Base-by-base conservation (phyloP, 169 alveolate genomes). In the Cyclospora cayetanensis region DNA sequence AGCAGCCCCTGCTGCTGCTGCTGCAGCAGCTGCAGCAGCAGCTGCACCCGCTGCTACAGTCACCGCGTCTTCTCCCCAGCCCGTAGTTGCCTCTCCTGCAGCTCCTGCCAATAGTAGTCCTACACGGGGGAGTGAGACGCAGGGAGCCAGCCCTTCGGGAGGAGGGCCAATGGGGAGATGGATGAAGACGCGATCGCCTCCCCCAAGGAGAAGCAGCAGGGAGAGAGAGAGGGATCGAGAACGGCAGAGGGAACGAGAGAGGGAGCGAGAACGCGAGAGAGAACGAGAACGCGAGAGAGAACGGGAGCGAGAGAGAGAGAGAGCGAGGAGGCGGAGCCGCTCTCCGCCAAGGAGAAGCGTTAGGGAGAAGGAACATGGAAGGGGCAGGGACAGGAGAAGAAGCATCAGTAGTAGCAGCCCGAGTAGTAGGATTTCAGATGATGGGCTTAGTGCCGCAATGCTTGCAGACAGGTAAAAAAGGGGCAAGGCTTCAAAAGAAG, bases 1-100 rank as follows among this genome's bases (percentile, higher is more conserved):
- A 39, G 42, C 63, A 22, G 4, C 46, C 43, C 18, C 1, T 53
- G 82, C 55, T 11, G 50, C 53, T 18, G 29, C 63, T 35, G 43
- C 37, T 31, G 60, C 63, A 72, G 77, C 77, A 66, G 77, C 18
- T 27, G 60, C 84, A 22, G 84, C 63, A 41, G 53, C 63, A 25
- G 53, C 39, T 22, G 84, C 84, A 20, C 27, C 31, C 34, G 34
- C 53, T 37, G 60, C 31, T 29, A 15, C 35, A 18, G 52, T 35
- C n/a, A 35, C 37, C 2, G 84, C 31, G 31, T 22, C 84, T 22
- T 53, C 84, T 35, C 29, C 70, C 29, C n/a, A 9, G 22, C 79
- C 79, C 46, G 39, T 66, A 5, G 39, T 31, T 34, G 79, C 43
- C 4, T 7, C 79, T 66, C 43, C 43, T 29, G 79, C 79, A 29